phyloP scores from a whole-genome alignment of 1,139 yeast genomes.

The Citeromyces hawaiiensis region DNA sequence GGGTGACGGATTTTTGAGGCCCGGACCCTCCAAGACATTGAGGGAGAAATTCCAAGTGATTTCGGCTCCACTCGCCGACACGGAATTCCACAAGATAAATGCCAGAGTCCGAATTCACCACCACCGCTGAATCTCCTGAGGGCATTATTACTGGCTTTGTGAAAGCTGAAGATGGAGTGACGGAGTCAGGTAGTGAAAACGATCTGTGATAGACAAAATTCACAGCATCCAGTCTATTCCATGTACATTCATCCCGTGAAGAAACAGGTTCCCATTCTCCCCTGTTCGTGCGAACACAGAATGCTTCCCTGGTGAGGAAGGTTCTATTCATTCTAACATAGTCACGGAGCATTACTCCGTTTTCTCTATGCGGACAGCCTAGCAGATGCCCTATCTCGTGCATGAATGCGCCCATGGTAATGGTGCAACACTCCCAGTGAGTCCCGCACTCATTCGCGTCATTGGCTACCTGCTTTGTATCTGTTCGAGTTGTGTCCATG shows the following conservation, averaged over 20 bases:
- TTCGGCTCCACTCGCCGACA: conserved; percentile 51
- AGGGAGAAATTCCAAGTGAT: conserved; percentile 49
- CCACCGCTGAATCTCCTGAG: not conserved
- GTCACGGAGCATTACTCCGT: conserved; percentile 85
- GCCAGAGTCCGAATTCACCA: conserved; percentile 44
- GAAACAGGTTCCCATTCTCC: conserved; percentile 34
- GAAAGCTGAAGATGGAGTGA: not conserved
- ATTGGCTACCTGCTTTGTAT: conserved; percentile 67
- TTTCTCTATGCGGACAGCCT: conserved; percentile 86
- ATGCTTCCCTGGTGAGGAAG: conserved; percentile 60
- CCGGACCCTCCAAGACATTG: conserved; percentile 41
- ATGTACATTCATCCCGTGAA: conserved; percentile 61
- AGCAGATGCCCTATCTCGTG: conserved; percentile 88
- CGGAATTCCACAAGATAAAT: conserved; percentile 59
- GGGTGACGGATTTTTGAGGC: conserved; percentile 33
- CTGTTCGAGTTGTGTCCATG: conserved; percentile 54
- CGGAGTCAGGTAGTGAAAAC: conserved; percentile 30
- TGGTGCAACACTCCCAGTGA: conserved; percentile 79
- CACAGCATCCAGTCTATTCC: conserved; percentile 74
- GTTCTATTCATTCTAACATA: conserved; percentile 72
- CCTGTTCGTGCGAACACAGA: conserved; percentile 37
- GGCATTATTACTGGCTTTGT: not conserved
- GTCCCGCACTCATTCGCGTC: conserved; percentile 79
- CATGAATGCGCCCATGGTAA: conserved; percentile 88
- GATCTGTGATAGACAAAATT: conserved; percentile 75